Evolutionary conservation across 345 rosid species (phyloP), one percentile per base, ranked within the genome.

Genomic region (Populus deltoides): DNA sequence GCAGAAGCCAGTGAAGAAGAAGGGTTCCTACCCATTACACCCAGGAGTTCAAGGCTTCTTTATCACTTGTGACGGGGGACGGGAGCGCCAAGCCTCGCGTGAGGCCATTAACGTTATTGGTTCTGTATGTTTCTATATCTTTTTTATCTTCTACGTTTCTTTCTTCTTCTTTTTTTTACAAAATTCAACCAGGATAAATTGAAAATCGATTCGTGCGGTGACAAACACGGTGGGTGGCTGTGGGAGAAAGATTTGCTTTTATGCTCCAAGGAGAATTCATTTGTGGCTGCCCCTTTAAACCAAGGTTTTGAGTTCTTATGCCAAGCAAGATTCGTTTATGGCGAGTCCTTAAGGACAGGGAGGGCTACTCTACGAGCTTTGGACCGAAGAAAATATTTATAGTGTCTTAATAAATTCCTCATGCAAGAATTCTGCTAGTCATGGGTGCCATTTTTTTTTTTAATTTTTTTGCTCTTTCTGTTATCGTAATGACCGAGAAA

Each of bases 1-100:
- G 80, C 88, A 94, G 97, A 93, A 80, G 78, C 86, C 97, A 35
- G 98, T 86, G 79, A 93, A 86, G 89, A 93, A 90, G 92, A 93
- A 89, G 85, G 98, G 96, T 0, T 75, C 94, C 10, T 95, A 93
- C 80, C 99, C 98, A 31, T 75, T 93, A 43, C 91, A 81, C 75
- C 93, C 98, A 3, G 99, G 99, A 10, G 90, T 95, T 2, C 89
- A 89, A 81, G 99, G 98, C 49, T 95, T 93, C 86, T 90, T 94
- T 81, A 90, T 94, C 76, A 89, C 97, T 29, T 94, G 98, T 68
- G 98, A 93, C 83, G 97, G 98, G 41, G 97, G 98, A 45, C 86
- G 97, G 71, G 97, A 94, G 73, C 88, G 83, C 70, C 98, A 95
- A 86, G 99, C 97, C 77, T 81, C 95, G 81, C 88, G 85, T 51